Evolutionary conservation across 73 alveolate species (phyloP).

Genomic region (Uronychia binucleata): DNA sequence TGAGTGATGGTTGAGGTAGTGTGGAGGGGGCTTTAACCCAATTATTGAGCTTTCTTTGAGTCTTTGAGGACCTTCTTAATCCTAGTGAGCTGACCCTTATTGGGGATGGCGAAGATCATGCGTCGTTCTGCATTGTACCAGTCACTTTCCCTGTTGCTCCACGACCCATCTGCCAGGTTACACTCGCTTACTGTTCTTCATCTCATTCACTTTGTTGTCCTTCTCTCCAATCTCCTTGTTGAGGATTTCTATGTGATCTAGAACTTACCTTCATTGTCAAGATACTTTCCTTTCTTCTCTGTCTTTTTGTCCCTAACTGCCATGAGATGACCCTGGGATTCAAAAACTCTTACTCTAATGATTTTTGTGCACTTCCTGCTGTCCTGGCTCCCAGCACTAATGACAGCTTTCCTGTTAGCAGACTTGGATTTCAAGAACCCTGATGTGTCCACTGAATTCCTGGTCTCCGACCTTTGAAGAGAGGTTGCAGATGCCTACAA

Average conservation of each 20-base stretch:
- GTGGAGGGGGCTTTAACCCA: too few relatives aligned
- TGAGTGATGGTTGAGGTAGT: too few relatives aligned
- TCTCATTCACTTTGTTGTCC: conserved; percentile 9
- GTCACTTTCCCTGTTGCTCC: conserved; percentile 42
- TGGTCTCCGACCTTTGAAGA: too few relatives aligned
- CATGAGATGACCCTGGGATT: conserved; percentile 39
- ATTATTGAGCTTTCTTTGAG: too few relatives aligned
- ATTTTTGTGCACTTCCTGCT: not conserved
- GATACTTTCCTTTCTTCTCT: conserved; percentile 17
- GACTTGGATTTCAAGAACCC: too few relatives aligned
- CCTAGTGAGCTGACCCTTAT: not conserved
- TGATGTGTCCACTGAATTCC: too few relatives aligned
- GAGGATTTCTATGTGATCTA: conserved; percentile 14
- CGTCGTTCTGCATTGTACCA: conserved; percentile 49
- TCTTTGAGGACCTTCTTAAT: not conserved
- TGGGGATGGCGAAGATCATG: conserved; percentile 16
- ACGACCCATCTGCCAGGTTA: not conserved
- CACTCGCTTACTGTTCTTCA: conserved; percentile 19
- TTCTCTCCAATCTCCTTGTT: conserved; percentile 32
- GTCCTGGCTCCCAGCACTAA: too few relatives aligned
- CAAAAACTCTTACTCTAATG: not conserved
- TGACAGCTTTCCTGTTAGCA: too few relatives aligned
- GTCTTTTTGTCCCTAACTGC: conserved; percentile 32
- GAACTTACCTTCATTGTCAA: not conserved
- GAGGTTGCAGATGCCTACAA: too few relatives aligned